A percentile compares a stretch with the other conserved stretches of the same genome.
Evolutionary conservation across 2,329 filamentous ascomycete genomes (phyloP).

Genomic region (Clarireedia hainanense): DNA sequence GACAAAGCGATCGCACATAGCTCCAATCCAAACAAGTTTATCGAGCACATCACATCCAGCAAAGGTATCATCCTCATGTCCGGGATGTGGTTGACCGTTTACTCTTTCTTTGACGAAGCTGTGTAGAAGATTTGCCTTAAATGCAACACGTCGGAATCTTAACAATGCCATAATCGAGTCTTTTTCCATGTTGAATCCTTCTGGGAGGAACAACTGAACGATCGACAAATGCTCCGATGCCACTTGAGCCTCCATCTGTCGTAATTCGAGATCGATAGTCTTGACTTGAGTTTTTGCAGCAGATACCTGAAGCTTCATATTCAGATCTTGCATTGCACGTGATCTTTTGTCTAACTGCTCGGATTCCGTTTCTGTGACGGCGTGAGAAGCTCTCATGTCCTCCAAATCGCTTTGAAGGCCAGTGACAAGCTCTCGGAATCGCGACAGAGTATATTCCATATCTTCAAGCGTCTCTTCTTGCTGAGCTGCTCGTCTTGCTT

Average conservation of each 20-base stretch:
- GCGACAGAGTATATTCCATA: conserved; percentile 79
- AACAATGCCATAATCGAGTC: conserved; percentile 85
- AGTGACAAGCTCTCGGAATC: conserved; percentile 83
- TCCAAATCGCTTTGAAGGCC: conserved; percentile 80
- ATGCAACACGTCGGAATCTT: conserved; percentile 77
- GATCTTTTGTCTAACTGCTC: conserved; percentile 84
- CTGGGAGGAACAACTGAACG: conserved; percentile 80
- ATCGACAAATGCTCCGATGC: conserved; percentile 83
- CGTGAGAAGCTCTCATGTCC: conserved; percentile 85
- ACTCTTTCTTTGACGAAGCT: conserved; percentile 73
- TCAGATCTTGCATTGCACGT: conserved; percentile 92
- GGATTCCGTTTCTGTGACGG: conserved; percentile 86
- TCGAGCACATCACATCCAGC: conserved; percentile 74
- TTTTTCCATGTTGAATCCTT: conserved; percentile 70
- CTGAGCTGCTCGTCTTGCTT: conserved; percentile 61
- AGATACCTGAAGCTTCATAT: conserved; percentile 85
- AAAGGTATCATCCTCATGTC: conserved; percentile 71
- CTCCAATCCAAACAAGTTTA: conserved; percentile 75
- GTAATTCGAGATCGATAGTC: conserved; percentile 84
- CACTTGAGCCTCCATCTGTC: conserved; percentile 81
- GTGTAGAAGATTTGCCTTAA: conserved; percentile 77
- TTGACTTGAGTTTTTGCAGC: conserved; percentile 89
- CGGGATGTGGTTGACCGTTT: conserved; percentile 56
- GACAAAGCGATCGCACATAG: conserved; percentile 78
- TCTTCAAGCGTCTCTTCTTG: conserved; percentile 79